These are phyloP conservation scores for Saturnispora kantuleensis DNA, from an alignment of 805 yeast species.

Conservation along the genomic window DNA sequence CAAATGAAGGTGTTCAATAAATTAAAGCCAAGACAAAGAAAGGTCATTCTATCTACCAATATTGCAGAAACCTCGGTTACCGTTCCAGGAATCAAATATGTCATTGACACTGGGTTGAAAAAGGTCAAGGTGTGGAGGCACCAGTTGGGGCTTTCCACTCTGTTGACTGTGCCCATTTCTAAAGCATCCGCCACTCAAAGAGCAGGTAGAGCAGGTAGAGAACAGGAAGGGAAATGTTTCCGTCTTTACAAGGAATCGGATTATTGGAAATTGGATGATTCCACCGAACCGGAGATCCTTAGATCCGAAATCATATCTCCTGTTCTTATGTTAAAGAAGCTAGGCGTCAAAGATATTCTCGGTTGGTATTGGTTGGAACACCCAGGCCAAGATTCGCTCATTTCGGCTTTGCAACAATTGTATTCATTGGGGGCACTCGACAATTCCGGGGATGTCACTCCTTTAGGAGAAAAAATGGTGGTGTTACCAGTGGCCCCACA, in stretches of 20 bases:
- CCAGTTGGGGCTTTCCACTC: conserved; percentile 82
- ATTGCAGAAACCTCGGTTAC: conserved; percentile 98
- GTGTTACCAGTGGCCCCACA: conserved; percentile 89
- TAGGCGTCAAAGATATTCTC: conserved; percentile 74
- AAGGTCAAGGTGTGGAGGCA: conserved; percentile 95
- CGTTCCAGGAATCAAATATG: conserved; percentile 88
- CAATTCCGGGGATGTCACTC: conserved; percentile 66
- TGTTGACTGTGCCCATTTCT: conserved; percentile 85
- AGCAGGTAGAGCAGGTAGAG: conserved; percentile 99
- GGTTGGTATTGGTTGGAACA: conserved; percentile 90
- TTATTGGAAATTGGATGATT: conserved; percentile 51
- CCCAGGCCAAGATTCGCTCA: conserved; percentile 71
- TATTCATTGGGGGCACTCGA: conserved; percentile 73
- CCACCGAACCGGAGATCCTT: conserved; percentile 89
- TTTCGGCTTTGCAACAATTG: conserved; percentile 68
- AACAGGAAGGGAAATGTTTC: conserved; percentile 94
- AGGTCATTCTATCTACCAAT: conserved; percentile 85
- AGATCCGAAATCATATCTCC: conserved; percentile 83
- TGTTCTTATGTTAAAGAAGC: conserved; percentile 68
- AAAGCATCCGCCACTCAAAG: conserved; percentile 93
- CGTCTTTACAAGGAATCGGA: conserved; percentile 72
- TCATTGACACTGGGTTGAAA: conserved; percentile 84
- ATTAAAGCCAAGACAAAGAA: conserved; percentile 57
- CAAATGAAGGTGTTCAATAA: conserved; percentile 75
- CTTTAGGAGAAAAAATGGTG: conserved; percentile 77